These are phyloP conservation scores for Chrysoporthe puriensis DNA, from an alignment of 2,329 filamentous ascomycete species.

Conservation along the genomic window DNA sequence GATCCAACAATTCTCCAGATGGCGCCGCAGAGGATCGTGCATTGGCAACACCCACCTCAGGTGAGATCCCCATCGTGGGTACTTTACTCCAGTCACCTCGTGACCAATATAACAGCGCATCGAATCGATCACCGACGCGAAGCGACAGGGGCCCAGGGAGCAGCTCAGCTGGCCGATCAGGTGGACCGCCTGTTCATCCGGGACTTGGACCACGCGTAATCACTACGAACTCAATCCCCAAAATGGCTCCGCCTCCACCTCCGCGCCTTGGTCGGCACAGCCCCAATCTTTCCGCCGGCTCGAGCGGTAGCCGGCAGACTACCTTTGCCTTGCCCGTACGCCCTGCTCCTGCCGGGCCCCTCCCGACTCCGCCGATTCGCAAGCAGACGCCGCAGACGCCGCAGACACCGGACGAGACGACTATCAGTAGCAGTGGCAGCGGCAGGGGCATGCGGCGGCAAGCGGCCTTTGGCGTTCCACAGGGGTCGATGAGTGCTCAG, in stretches of 20 bases:
- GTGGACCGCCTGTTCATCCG: constrained; percentile 51
- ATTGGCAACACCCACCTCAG: constrained; percentile 67
- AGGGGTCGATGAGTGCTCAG: constrained; percentile 39
- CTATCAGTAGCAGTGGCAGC: constrained; percentile 34
- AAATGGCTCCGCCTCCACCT: constrained; percentile 42
- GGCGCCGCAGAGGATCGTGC: constrained; percentile 50
- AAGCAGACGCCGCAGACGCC: constrained; percentile 59
- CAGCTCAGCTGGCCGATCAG: constrained; percentile 50
- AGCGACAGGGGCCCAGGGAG: constrained; percentile 44
- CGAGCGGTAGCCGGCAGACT: constrained; percentile 48
- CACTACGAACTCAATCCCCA: constrained; percentile 58
- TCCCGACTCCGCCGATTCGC: constrained; percentile 63
- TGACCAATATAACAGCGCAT: constrained; percentile 49
- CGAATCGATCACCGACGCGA: constrained; percentile 56
- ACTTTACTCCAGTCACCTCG: constrained; percentile 57
- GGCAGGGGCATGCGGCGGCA: constrained; percentile 54
- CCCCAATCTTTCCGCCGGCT: constrained; percentile 38
- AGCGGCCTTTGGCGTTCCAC: constrained; percentile 54
- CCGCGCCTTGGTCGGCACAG: constrained; percentile 22
- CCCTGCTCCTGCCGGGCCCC: constrained; percentile 60
- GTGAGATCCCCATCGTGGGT: constrained; percentile 70
- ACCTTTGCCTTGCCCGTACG: constrained; percentile 69
- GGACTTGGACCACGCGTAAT: constrained; percentile 57
- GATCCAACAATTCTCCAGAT: constrained; percentile 64
- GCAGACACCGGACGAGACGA: constrained; percentile 57